Conservation (phyloP, 2,329 filamentous ascomycete species). For the Colletotrichum sp. region DNA sequence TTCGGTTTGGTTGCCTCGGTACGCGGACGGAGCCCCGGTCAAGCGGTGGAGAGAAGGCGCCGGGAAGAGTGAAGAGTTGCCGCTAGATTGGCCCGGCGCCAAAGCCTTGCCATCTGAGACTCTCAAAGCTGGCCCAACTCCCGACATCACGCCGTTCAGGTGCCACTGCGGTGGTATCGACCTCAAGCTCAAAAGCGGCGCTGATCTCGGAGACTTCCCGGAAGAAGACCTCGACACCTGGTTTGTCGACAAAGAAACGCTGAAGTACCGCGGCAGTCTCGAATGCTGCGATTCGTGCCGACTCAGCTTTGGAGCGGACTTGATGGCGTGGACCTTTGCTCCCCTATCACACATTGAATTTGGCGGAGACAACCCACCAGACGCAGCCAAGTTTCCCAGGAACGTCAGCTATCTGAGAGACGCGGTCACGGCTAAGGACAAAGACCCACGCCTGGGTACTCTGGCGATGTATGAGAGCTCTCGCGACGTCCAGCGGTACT, state of each 20-base stretch:
- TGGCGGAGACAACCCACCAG: not conserved
- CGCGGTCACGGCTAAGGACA: slow-evolving; percentile 30
- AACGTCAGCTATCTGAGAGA: slow-evolving; percentile 35
- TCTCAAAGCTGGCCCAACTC: not conserved
- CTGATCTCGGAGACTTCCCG: slow-evolving; percentile 31
- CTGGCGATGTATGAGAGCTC: slow-evolving; percentile 49
- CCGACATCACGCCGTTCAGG: slow-evolving; percentile 37
- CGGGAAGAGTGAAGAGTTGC: slow-evolving; percentile 30
- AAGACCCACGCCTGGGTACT: slow-evolving; percentile 45
- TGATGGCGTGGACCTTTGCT: slow-evolving; percentile 51
- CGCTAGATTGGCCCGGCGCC: slow-evolving; percentile 33
- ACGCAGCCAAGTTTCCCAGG: slow-evolving; percentile 30
- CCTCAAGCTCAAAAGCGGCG: slow-evolving; percentile 39
- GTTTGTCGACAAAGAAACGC: slow-evolving; percentile 46
- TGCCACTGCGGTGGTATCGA: slow-evolving; percentile 54
- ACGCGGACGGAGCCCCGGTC: slow-evolving; percentile 27
- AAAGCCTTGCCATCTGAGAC: slow-evolving; percentile 11
- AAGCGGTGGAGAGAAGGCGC: slow-evolving; percentile 30
- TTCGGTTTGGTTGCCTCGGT: slow-evolving; percentile 46
- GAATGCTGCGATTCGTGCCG: slow-evolving; percentile 56
- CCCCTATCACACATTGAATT: slow-evolving; percentile 44
- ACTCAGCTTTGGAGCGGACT: slow-evolving; percentile 43
- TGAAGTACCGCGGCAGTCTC: slow-evolving; percentile 42
- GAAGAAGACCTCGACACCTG: slow-evolving; percentile 36
- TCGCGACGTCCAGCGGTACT: slow-evolving; percentile 50